Evolutionary conservation across 2,329 filamentous ascomycete genomes (phyloP), one percentile per base, ranked within the genome.

Genomic region (Talaromyces funiculosus): DNA sequence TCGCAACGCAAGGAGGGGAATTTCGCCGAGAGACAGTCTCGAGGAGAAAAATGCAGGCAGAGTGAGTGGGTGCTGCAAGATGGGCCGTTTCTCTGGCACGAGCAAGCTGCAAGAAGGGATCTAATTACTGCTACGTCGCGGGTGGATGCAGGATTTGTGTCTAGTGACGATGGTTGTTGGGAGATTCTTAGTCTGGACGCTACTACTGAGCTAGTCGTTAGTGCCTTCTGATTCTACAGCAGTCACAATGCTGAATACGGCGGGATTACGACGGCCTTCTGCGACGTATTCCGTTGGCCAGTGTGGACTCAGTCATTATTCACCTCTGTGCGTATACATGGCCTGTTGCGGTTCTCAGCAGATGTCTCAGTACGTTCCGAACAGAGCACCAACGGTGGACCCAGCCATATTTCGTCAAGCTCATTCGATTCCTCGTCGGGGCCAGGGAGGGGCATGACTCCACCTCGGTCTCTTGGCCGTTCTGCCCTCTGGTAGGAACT

Each of bases 1-100:
- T 16, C 29, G 35, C 43, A 49, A 60, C 49, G 57, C 57, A 60
- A 43, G 57, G 57, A 60, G 57, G 49, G 49, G 49, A 55, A 60
- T 60, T 55, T 47, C 9, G 47, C 57, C 49, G 57, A 47, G 26
- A 22, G 26, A 43, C 42, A 20, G 14, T 14, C 20, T 20, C 7
- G 42, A 43, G 26, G 33, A 20, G 26, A 40, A 42, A 29, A 55
- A 40, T 55, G 37, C 35, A 24, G 35, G 18, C 35, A n/a, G 35
- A 38, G 53, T 14, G 51, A 38, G 53, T 14, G 51, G 51, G 33
- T 37, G 31, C 12, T 33, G 31, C n/a, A n/a, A n/a, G n/a, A n/a
- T n/a, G 14, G 12, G 29, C 7, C 22, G 18, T 24, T 40, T 26
- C 18, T 54, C 16, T 18, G 29, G 37, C 37, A 51, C 45, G 45